phyloP scores from a whole-genome alignment of 2,329 filamentous ascomycete species.

The Exutisphaerella laricina region DNA sequence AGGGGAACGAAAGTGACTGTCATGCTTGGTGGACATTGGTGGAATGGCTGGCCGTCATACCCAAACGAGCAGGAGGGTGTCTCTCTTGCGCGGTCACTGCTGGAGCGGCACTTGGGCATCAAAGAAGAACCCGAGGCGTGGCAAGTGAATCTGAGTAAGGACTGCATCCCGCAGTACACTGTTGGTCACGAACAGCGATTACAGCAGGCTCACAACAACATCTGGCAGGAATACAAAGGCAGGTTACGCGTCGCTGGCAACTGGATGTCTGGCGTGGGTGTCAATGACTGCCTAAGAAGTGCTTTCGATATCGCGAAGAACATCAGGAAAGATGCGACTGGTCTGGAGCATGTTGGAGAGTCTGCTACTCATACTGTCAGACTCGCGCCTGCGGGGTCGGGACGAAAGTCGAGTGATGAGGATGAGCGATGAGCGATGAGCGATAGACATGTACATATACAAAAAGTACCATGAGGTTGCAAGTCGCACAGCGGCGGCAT shows the following conservation, averaged over 20 bases:
- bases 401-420: constrained; percentile 6
- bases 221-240: constrained; percentile 54
- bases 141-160: constrained; percentile 54
- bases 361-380: constrained; percentile 9
- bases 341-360: constrained; percentile 30
- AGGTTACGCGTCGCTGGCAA: constrained; percentile 56
- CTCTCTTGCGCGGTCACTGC: constrained; percentile 61
- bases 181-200: constrained; percentile 69
- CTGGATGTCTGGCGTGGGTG: constrained; percentile 45
- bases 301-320: constrained; percentile 50
- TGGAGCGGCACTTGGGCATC: constrained; percentile 71
- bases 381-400: constrained; percentile 14
- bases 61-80: constrained; percentile 63
- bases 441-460: constrained; percentile 19
- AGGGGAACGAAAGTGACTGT: constrained; percentile 77
- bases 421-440: constrained; percentile 9
- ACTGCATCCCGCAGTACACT: constrained; percentile 87
- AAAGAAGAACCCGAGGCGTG: constrained; percentile 56
- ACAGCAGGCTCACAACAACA: constrained; percentile 50
- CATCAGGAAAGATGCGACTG: constrained; percentile 32
- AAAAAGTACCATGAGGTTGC: background rate
- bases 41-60: constrained; percentile 59
- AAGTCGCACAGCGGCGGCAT: no score
- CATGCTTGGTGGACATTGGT: constrained; percentile 93
- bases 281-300: constrained; percentile 50